A percentile compares a stretch with the other conserved stretches of the same genome.
Evolutionary conservation across 306 rosid species (phyloP).

Genomic region (Arachis stenosperma): DNA sequence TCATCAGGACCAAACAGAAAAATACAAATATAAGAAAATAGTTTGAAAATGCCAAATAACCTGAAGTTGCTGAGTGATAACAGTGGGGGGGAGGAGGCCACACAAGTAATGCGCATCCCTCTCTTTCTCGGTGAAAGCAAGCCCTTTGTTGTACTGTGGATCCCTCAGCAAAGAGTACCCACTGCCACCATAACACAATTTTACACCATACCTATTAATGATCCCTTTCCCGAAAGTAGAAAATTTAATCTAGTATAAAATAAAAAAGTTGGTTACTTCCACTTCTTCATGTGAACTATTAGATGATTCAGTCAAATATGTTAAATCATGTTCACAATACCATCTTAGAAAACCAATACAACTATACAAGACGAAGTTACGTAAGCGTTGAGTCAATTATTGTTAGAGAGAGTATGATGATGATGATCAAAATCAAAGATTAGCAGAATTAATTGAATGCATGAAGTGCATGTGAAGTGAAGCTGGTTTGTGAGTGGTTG

Average conservation of each 20-base stretch:
- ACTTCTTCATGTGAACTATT: too few species aligned
- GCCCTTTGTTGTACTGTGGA: slow-evolving; percentile 95
- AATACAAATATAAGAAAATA: neutral
- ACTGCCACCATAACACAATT: slow-evolving; percentile 51
- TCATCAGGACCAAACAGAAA: slow-evolving; percentile 2
- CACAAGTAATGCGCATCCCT: slow-evolving; percentile 97
- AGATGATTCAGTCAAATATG: too few species aligned
- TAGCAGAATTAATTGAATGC: neutral
- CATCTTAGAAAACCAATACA: neutral
- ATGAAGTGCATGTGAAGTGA: slow-evolving; percentile 26
- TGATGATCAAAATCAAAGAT: neutral
- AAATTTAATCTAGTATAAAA: neutral
- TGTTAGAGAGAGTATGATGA: neutral
- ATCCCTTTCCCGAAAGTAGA: neutral
- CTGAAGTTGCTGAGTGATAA: slow-evolving; percentile 79
- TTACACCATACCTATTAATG: neutral
- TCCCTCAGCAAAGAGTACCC: slow-evolving; percentile 90
- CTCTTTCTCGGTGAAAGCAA: slow-evolving; percentile 86
- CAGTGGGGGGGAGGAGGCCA: slow-evolving; percentile 86
- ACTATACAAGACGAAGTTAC: neutral
- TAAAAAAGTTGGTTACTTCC: neutral
- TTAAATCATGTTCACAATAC: too few species aligned
- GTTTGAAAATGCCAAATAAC: slow-evolving; percentile 42
- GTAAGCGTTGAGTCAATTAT: neutral
- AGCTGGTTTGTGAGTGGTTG: slow-evolving; percentile 1